Conservation (phyloP, 345 rosid genomes). For the Cardamine occulta region DNA sequence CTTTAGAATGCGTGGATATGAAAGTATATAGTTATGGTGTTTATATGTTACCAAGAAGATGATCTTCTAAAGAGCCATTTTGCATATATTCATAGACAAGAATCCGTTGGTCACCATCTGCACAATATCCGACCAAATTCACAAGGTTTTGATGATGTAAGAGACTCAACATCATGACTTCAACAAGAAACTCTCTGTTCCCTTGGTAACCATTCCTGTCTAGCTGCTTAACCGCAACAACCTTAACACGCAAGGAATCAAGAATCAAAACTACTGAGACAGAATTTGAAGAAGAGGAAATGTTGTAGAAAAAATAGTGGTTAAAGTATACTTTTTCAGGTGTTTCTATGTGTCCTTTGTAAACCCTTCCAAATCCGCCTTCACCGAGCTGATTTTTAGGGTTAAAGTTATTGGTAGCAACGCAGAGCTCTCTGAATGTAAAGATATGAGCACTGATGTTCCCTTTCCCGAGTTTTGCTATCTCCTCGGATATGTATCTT, state of each 20-base stretch:
- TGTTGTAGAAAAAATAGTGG: background rate
- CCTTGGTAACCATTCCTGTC: constrained; percentile 90
- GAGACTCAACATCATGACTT: constrained; percentile 75
- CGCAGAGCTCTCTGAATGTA: constrained; percentile 62
- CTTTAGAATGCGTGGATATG: background rate
- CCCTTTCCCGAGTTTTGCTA: constrained; percentile 67
- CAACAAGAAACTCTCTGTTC: constrained; percentile 77
- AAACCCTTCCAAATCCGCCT: constrained; percentile 98
- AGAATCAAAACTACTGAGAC: background rate
- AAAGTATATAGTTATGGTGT: background rate
- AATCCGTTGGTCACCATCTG: constrained; percentile 75
- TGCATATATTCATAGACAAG: constrained; percentile 73
- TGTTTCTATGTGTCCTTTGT: constrained; percentile 62
- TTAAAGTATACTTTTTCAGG: constrained; percentile 47
- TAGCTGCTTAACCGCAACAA: constrained; percentile 78
- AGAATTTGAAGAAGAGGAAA: background rate
- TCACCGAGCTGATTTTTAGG: constrained; percentile 76
- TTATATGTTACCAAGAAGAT: constrained; percentile 65
- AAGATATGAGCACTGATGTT: constrained; percentile 65
- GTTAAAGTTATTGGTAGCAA: constrained; percentile 71
- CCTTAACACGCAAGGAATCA: constrained; percentile 41
- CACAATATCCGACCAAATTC: constrained; percentile 75
- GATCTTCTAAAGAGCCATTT: constrained; percentile 76
- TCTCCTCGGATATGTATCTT: constrained; percentile 69
- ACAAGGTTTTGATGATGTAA: constrained; percentile 73